These are phyloP conservation scores for Ophiostoma fasciatum DNA, from an alignment of 2,329 filamentous ascomycete genomes.

Conservation along the genomic window DNA sequence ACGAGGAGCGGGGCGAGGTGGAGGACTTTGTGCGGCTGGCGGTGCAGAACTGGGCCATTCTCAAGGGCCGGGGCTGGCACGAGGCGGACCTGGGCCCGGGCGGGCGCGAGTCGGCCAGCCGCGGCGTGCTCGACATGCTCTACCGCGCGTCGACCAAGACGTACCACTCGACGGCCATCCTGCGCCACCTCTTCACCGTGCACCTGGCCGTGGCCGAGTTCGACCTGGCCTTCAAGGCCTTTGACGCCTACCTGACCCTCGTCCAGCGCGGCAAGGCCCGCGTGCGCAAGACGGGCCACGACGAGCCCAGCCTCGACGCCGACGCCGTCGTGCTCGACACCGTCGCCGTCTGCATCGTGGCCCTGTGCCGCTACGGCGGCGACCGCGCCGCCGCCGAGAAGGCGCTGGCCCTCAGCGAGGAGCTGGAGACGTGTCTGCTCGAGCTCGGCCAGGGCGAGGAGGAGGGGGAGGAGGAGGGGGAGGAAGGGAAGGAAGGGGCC, in stretches of 20 bases:
- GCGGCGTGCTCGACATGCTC: slow-evolving; percentile 69
- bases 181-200: slow-evolving; percentile 75
- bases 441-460: slow-evolving; percentile 26
- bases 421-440: slow-evolving; percentile 62
- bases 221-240: slow-evolving; percentile 76
- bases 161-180: slow-evolving; percentile 82
- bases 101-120: slow-evolving; percentile 60
- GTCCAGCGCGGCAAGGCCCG: slow-evolving; percentile 73
- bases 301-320: slow-evolving; percentile 59
- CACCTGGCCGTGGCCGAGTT: slow-evolving; percentile 84
- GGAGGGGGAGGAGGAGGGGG: slow-evolving; percentile 9
- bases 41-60: slow-evolving; percentile 69
- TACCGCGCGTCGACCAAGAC: slow-evolving; percentile 87
- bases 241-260: slow-evolving; percentile 84
- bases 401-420: slow-evolving; percentile 52
- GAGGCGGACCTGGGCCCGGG: slow-evolving; percentile 70
- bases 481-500: not conserved
- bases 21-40: slow-evolving; percentile 70
- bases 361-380: slow-evolving; percentile 72
- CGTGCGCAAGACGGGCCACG: slow-evolving; percentile 61
- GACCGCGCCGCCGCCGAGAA: slow-evolving; percentile 63
- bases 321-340: slow-evolving; percentile 66
- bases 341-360: slow-evolving; percentile 61
- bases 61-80: slow-evolving; percentile 68
- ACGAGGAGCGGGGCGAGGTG: slow-evolving; percentile 62